Base-by-base conservation (phyloP, 2,329 filamentous ascomycete species). In the Lasiodiplodia theobromae region DNA sequence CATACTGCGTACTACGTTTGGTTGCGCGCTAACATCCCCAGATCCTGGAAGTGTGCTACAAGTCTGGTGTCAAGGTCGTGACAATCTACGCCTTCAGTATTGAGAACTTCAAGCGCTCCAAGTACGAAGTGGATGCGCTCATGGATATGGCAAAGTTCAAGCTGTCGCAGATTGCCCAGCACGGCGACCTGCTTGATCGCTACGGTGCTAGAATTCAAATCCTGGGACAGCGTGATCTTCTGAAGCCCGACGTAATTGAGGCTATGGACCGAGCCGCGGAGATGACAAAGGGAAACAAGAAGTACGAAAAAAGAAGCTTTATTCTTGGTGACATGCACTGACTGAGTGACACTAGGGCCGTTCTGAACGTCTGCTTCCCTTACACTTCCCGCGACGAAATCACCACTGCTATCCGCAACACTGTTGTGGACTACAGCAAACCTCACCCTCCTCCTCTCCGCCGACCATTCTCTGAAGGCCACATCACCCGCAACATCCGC, bases 91-190 rank as follows among this genome's bases (percentile, higher is more conserved):
- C 96, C 18, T 99, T 99, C 82, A 97, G 93, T 77, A 97, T 99
- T 76, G 96, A 99, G 82, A 99, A 99, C 83, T 99, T 97, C 84
- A 97, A 98, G 79, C 90, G 96, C 6, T 95, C 94, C 25, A 94
- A 96, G 80, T 96, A 96, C 80, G 96, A 99, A 80, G 96, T 99
- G 10, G 94, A 97, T 77, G 94, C 93, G 37, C 84, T 99, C 71
- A 99, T 99, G 96, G 92, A 97, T 77, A 93, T 99, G 86, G 95
- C 95, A 70, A 97, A 97, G 83, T 89, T 96, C 75, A 98, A 98
- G 82, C 86, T 99, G 31, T 89, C 92, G 70, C 96, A 99, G 79
- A 85, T 99, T 74, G 90, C 92, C 31, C 93, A 97, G 76, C 96
- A 99, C 75, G 96, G 96, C 37, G 94, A 97, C 75, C 85, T 99